phyloP scores from a whole-genome alignment of 148 eudicot genomes.

The Gaultheria prostrata region DNA sequence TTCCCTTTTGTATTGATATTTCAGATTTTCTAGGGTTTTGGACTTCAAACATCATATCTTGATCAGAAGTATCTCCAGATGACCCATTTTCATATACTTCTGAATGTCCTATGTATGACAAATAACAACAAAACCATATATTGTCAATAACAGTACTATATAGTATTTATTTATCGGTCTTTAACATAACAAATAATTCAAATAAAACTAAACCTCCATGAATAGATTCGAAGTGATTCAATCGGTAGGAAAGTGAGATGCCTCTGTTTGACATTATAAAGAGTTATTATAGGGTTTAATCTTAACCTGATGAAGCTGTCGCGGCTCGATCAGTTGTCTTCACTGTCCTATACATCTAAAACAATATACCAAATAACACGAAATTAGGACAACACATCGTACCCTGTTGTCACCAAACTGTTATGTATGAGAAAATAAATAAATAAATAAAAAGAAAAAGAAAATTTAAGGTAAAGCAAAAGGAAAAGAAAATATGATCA shows the following conservation, averaged over 20 bases:
- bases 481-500: neutral
- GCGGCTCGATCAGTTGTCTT: conserved; percentile 87
- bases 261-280: too few relatives aligned
- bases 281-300: neutral
- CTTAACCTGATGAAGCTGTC: conserved; percentile 72
- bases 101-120: conserved; percentile 46
- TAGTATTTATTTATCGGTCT: too few relatives aligned
- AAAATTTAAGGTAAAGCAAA: neutral
- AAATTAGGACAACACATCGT: neutral
- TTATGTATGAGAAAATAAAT: neutral
- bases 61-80: conserved; percentile 79
- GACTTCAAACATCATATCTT: conserved; percentile 49
- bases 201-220: too few relatives aligned
- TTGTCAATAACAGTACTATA: neutral
- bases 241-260: too few relatives aligned
- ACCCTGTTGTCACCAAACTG: neutral
- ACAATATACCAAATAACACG: neutral
- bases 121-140: neutral
- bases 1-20: conserved; percentile 38
- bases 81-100: conserved; percentile 75
- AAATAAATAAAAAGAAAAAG: too few relatives aligned
- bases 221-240: too few relatives aligned
- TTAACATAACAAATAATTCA: too few relatives aligned
- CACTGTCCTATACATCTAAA: conserved; percentile 78
- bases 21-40: conserved; percentile 54